Conservation (phyloP, 257 asterid species). For the Schizonepeta tenuifolia region DNA sequence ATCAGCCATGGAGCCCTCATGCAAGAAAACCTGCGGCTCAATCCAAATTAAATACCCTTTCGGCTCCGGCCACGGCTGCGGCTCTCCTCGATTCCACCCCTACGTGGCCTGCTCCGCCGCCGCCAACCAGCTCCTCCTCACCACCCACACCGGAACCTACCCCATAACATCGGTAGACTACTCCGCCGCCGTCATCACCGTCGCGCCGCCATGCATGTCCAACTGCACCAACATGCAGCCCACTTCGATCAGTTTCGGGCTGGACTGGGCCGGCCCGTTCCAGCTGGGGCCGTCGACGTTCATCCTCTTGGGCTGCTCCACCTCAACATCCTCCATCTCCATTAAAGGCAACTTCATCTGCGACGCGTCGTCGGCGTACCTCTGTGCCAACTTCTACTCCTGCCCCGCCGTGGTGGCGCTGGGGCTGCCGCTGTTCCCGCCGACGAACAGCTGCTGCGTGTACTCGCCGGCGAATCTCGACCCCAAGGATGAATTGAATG, state of each 20-base stretch:
- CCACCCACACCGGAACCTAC: constrained; percentile 36
- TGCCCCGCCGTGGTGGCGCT: constrained; percentile 39
- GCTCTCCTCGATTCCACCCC: constrained; percentile 44
- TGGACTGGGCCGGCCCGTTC: constrained; percentile 42
- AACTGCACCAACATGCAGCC: constrained; percentile 41
- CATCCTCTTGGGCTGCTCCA: constrained; percentile 36
- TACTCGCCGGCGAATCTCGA: constrained; percentile 45
- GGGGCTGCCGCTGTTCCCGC: constrained; percentile 34
- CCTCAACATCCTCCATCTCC: not conserved
- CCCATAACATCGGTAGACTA: constrained; percentile 31
- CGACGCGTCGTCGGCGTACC: constrained; percentile 35
- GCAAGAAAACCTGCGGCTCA: constrained; percentile 39
- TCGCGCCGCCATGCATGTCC: constrained; percentile 41
- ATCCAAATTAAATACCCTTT: constrained; percentile 30
- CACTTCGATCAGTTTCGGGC: constrained; percentile 23
- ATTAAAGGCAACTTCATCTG: constrained; percentile 8
- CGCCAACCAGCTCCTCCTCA: constrained; percentile 35
- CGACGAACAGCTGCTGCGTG: constrained; percentile 38
- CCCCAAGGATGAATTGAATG: constrained; percentile 31
- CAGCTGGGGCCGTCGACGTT: constrained; percentile 37
- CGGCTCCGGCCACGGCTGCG: constrained; percentile 43
- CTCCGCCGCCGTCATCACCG: constrained; percentile 24
- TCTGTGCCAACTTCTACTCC: constrained; percentile 35
- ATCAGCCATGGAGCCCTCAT: constrained; percentile 17
- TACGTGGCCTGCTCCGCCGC: constrained; percentile 36